Conservation (phyloP, 768 basidiomycete genomes). For the Nidula microcarpa region DNA sequence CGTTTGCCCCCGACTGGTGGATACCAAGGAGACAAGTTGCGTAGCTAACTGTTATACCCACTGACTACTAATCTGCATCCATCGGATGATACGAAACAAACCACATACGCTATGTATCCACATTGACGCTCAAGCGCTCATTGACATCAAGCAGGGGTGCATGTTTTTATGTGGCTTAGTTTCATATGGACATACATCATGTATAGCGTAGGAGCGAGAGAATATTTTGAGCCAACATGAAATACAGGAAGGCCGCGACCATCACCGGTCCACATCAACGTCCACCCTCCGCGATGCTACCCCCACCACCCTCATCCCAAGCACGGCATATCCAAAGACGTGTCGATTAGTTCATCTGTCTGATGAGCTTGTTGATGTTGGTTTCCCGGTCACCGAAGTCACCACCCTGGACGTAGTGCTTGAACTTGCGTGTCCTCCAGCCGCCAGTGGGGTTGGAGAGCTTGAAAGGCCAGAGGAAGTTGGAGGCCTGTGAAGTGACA, state of each 20-base stretch:
- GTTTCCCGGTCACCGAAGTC: constrained; percentile 96
- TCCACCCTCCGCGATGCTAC: not conserved
- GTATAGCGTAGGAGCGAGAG: not conserved
- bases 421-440: constrained; percentile 98
- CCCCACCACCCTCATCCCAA: not conserved
- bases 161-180: constrained; percentile 10
- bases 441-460: constrained; percentile 99
- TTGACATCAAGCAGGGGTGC: too few species aligned
- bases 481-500: constrained; percentile 55
- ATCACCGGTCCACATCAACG: not conserved
- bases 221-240: constrained; percentile 1
- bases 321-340: constrained; percentile 1
- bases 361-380: constrained; percentile 97
- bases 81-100: too few species aligned
- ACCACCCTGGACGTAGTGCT: constrained; percentile 93
- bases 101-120: too few species aligned
- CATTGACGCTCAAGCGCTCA: too few species aligned
- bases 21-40: too few species aligned
- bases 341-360: constrained; percentile 81
- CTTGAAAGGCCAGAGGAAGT: constrained; percentile 99
- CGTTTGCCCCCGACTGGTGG: too few species aligned
- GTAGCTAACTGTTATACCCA: too few species aligned
- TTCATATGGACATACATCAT: constrained; percentile 12
- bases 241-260: not conserved
- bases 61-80: too few species aligned